Evolutionary conservation across 225 moss, liverwort and hornwort species (phyloP).

Genomic region (Neckera pumila): DNA sequence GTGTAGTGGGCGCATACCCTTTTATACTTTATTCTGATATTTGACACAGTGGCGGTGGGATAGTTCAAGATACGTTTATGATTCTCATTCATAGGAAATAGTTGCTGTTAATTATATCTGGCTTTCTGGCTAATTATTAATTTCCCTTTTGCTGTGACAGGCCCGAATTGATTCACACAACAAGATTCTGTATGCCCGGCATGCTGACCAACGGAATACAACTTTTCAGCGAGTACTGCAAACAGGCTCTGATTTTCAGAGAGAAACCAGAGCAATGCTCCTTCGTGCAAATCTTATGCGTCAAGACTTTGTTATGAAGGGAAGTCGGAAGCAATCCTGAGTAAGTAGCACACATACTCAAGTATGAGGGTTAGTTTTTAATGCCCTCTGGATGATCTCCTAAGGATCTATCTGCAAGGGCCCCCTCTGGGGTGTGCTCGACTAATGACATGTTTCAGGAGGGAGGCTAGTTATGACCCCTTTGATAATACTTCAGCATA

Average conservation of each 20-base stretch:
- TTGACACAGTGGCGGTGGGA: not conserved
- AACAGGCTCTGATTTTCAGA: slow-evolving; percentile 92
- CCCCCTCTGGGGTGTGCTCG: not conserved
- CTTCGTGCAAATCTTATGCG: slow-evolving; percentile 94
- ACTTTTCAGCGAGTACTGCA: slow-evolving; percentile 93
- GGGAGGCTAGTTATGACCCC: not conserved
- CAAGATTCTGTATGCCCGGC: slow-evolving; percentile 96
- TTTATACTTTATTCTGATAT: not conserved
- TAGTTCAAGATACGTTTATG: not conserved
- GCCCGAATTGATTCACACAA: slow-evolving; percentile 99
- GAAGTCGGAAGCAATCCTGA: slow-evolving; percentile 40
- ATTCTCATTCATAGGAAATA: not conserved
- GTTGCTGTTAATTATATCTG: not conserved
- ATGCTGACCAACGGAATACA: slow-evolving; percentile 95
- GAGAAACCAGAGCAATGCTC: slow-evolving; percentile 96
- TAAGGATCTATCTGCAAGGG: not conserved
- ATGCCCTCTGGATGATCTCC: not conserved
- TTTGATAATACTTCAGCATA: not conserved
- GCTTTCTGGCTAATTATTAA: not conserved
- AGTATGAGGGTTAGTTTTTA: not conserved
- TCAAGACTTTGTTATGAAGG: slow-evolving; percentile 97
- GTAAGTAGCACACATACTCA: not conserved
- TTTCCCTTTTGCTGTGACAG: slow-evolving; percentile 22
- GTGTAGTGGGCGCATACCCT: not conserved
- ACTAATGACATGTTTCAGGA: not conserved